A percentile compares a stretch with the other conserved stretches of the same genome.
Evolutionary conservation across 345 rosid genomes (phyloP).

Genomic region (Rhizophora mangle): DNA sequence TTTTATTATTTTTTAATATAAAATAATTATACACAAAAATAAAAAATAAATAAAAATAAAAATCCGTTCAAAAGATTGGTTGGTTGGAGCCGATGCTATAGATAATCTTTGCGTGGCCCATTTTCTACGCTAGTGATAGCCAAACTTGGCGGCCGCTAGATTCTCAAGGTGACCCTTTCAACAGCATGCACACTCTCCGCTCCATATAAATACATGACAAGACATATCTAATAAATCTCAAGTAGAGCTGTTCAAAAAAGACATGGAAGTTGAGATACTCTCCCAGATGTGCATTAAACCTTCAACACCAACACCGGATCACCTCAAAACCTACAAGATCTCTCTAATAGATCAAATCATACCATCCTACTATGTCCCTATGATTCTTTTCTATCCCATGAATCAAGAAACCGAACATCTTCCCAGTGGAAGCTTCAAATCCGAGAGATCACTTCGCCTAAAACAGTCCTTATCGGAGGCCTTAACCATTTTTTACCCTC

Average conservation of each 20-base stretch:
- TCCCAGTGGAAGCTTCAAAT: background rate
- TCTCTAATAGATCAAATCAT: constrained; percentile 11
- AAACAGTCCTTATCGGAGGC: constrained; percentile 17
- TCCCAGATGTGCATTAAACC: constrained; percentile 9
- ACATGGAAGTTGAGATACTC: constrained; percentile 8
- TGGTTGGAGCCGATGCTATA: too few species aligned
- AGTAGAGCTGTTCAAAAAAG: background rate
- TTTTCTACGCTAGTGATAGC: too few species aligned
- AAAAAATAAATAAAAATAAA: too few species aligned
- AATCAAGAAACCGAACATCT: background rate
- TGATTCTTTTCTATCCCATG: constrained; percentile 3
- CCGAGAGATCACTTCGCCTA: background rate
- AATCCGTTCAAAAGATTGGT: too few species aligned
- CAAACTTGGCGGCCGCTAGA: too few species aligned
- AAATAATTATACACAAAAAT: too few species aligned
- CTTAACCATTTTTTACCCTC: constrained; percentile 6
- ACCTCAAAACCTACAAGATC: constrained; percentile 10
- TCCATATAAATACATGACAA: too few species aligned
- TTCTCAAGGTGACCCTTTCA: too few species aligned
- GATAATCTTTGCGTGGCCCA: too few species aligned
- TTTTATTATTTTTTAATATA: too few species aligned
- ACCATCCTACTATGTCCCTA: background rate
- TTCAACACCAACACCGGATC: constrained; percentile 10
- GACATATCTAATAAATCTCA: too few species aligned
- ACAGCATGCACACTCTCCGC: too few species aligned